Conservation (phyloP, 257 asterid genomes). For the Knoxia roxburghii region DNA sequence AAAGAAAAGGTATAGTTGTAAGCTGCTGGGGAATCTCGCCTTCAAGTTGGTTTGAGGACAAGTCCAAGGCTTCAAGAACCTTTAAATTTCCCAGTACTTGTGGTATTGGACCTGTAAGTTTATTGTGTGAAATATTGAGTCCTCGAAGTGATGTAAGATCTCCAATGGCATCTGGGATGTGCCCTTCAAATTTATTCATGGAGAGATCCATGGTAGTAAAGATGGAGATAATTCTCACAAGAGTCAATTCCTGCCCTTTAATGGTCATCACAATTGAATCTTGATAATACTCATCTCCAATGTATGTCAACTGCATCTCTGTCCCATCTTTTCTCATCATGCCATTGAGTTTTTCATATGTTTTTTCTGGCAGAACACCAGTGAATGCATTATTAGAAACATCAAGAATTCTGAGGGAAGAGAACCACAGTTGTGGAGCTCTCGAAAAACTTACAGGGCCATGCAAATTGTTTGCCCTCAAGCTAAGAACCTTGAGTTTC, state of each 20-base stretch:
- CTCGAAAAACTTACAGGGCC: constrained; percentile 14
- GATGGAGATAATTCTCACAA: constrained; percentile 19
- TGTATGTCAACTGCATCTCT: not conserved
- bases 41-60: constrained; percentile 16
- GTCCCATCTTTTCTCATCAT: constrained; percentile 12
- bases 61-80: constrained; percentile 20
- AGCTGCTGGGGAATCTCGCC: constrained; percentile 15
- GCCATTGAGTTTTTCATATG: constrained; percentile 13
- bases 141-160: constrained; percentile 13
- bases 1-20: not conserved
- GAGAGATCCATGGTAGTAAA: constrained; percentile 26
- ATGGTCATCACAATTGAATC: constrained; percentile 18
- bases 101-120: constrained; percentile 17
- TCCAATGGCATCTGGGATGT: constrained; percentile 16
- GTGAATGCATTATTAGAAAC: constrained; percentile 23
- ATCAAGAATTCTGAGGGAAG: constrained; percentile 24
- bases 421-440: constrained; percentile 4
- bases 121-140: constrained; percentile 24
- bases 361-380: constrained; percentile 16
- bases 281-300: constrained; percentile 12
- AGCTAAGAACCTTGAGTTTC: constrained; percentile 21
- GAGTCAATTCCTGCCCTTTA: constrained; percentile 16
- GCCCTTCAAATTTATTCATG: constrained; percentile 12
- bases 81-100: constrained; percentile 3
- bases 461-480: constrained; percentile 26